Evolutionary conservation across 768 basidiomycete species (phyloP).

Genomic region (Lentinus tigrinus): DNA sequence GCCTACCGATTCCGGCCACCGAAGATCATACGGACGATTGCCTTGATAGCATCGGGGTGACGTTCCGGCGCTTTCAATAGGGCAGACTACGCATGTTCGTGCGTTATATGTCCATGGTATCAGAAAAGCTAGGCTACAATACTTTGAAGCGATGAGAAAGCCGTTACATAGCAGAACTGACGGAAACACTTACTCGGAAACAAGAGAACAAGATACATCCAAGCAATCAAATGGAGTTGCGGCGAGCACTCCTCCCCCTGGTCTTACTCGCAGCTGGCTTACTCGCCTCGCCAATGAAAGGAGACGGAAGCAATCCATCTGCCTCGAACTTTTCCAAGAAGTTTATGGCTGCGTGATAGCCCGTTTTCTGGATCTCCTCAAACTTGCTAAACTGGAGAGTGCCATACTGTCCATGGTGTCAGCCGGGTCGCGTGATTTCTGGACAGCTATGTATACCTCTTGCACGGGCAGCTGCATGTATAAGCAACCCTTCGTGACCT

Average conservation of each 20-base stretch:
- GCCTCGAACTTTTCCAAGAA: slow-evolving; percentile 77
- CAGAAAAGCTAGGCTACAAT: not conserved
- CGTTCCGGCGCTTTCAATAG: not conserved
- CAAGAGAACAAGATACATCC: not conserved
- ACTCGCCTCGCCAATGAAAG: slow-evolving; percentile 60
- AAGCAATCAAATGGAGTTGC: slow-evolving; percentile 59
- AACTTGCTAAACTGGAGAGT: slow-evolving; percentile 90
- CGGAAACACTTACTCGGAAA: not conserved
- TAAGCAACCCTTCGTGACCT: slow-evolving; percentile 80
- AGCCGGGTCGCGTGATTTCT: not conserved
- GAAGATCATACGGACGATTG: not conserved
- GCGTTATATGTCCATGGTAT: not conserved
- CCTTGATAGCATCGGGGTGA: not conserved
- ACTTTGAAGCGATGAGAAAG: too few species aligned
- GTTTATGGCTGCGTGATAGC: slow-evolving; percentile 70
- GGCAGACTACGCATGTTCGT: not conserved
- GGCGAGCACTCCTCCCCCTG: slow-evolving; percentile 74
- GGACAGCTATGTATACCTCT: slow-evolving; percentile 44
- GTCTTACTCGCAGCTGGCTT: slow-evolving; percentile 47
- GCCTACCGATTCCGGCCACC: not conserved
- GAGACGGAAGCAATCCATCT: slow-evolving; percentile 80
- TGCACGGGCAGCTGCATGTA: slow-evolving; percentile 97
- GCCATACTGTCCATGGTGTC: slow-evolving; percentile 58
- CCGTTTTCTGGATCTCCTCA: slow-evolving; percentile 83
- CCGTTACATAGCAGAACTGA: not conserved